Conservation (phyloP, 352 stramenopile species). For the Discostella stelligera region DNA sequence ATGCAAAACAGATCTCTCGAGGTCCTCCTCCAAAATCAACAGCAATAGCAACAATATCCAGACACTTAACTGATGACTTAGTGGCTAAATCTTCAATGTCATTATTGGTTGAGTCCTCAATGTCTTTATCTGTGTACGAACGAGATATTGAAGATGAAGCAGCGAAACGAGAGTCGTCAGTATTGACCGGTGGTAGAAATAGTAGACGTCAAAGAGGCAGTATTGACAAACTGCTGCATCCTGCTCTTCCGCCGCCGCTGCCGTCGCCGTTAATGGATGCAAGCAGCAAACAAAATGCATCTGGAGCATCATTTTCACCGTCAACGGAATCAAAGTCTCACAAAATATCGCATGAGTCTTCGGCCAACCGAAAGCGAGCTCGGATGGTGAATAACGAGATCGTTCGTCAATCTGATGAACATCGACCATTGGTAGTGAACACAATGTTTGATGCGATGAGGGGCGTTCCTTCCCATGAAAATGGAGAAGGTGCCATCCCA, state of each 20-base stretch:
- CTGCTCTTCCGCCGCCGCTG: neutral
- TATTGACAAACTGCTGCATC: neutral
- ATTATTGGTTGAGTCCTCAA: neutral
- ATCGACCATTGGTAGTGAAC: slow-evolving; percentile 9
- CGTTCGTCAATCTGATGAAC: neutral
- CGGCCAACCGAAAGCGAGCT: neutral
- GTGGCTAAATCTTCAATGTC: neutral
- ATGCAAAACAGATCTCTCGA: neutral
- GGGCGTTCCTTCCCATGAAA: neutral
- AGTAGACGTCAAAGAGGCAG: neutral
- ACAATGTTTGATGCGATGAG: neutral
- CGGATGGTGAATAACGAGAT: neutral
- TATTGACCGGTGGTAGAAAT: neutral
- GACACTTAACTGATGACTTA: neutral
- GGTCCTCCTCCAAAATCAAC: neutral
- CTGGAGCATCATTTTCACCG: neutral
- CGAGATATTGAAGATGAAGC: neutral
- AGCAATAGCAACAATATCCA: neutral
- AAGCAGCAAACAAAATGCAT: neutral
- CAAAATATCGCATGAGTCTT: neutral
- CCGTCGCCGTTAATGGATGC: neutral
- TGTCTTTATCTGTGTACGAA: neutral
- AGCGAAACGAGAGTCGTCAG: neutral
- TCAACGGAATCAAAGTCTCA: neutral
- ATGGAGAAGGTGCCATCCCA: neutral